Base-by-base conservation (phyloP, 805 yeast species). In the Wickerhamomyces pijperi region DNA sequence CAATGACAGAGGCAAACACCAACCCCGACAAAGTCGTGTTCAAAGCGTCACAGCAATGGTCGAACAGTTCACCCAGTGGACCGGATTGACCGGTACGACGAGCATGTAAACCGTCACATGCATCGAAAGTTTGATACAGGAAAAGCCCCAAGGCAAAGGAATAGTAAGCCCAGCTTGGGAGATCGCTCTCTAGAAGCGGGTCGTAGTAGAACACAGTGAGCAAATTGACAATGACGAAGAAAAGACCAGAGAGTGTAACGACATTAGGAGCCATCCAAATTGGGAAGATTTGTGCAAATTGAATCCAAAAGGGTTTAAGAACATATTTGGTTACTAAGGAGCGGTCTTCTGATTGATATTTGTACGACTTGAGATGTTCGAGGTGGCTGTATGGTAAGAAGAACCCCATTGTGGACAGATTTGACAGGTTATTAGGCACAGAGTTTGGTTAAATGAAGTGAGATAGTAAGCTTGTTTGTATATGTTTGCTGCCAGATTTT, bases 41-140 rank as follows among this genome's bases (percentile, higher is more conserved):
- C 38, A 76, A 56, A 2, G 82, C 73, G 52, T 77, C 82, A 25
- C 76, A 72, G 42, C 95, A 87, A 54, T 88, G 97, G 54, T 88
- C 97, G 55, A 90, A 90, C 41, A 88, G 67, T 57, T 88, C 97
- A 28, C 97, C 97, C 51, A 88, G 64, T 1, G 97, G 97, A 3
- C 96, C 92, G 45, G 85, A 74, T 59, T 86, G 94, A n/a, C 94
- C 94, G 1, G 96, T 88, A 53, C 90, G 75, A 55, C 97, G 76
- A 14, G 97, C 97, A 58, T 88, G 97, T 46, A 82, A 73, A 4
- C 97, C 97, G 59, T 88, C 97, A 59, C 95, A 83, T 0, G 95
- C 95, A 59, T 88, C 97, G 58, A 88, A 86, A 0, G 97, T 88
- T 58, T 88, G 97, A 59, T 88, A 88, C 70, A 87, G 64, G 55